phyloP scores from a whole-genome alignment of 306 rosid genomes.

The Vachellia collinsii region DNA sequence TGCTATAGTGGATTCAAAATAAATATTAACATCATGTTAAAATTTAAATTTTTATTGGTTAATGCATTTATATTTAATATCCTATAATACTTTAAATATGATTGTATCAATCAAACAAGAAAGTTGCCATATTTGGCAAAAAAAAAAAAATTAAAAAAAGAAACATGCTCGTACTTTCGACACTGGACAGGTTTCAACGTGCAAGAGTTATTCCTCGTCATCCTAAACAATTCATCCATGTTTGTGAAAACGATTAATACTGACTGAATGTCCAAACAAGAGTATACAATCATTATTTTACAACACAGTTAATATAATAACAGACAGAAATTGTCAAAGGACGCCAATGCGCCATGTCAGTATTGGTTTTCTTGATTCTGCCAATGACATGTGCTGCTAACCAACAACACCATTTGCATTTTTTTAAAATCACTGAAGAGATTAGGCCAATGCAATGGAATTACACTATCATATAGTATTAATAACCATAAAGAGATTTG shows the following conservation, averaged over 20 bases:
- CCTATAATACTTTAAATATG: too few species aligned
- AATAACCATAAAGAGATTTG: background rate
- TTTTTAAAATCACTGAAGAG: background rate
- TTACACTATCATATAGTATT: slow-evolving; percentile 10
- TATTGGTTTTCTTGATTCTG: slow-evolving; percentile 26
- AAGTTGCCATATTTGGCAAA: too few species aligned
- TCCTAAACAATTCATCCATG: background rate
- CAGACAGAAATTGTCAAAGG: background rate
- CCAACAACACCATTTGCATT: background rate
- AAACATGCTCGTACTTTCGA: background rate
- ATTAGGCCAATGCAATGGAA: background rate
- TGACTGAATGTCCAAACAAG: too few species aligned
- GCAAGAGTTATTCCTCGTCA: background rate
- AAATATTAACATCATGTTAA: too few species aligned
- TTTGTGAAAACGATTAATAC: background rate
- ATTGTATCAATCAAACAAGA: too few species aligned
- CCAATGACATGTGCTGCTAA: slow-evolving; percentile 15
- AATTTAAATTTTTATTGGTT: too few species aligned
- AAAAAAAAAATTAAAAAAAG: too few species aligned
- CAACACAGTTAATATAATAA: background rate
- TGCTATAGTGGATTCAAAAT: too few species aligned
- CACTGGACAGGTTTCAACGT: background rate
- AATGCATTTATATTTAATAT: too few species aligned
- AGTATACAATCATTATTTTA: too few species aligned
- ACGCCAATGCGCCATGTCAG: background rate